These are phyloP conservation scores for Exophiala viscosa DNA, from an alignment of 2,329 filamentous ascomycete genomes.

Conservation along the genomic window DNA sequence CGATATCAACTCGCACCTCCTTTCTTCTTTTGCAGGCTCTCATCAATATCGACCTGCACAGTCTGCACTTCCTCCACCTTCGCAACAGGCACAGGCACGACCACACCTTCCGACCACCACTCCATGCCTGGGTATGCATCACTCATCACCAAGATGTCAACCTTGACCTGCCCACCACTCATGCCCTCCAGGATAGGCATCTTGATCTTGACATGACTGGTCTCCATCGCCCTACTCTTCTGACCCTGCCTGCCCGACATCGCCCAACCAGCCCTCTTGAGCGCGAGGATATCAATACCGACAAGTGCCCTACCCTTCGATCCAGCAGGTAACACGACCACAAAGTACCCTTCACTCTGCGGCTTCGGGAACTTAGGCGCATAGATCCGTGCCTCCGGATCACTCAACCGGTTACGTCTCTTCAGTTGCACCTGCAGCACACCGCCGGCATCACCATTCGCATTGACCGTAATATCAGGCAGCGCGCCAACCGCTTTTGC, in stretches of 20 bases:
- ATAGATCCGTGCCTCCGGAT: conserved; percentile 70
- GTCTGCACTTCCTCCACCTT: conserved; percentile 19
- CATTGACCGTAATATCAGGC: conserved; percentile 22
- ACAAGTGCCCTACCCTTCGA: conserved; percentile 51
- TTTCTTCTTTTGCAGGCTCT: conserved; percentile 25
- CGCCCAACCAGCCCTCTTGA: conserved; percentile 82
- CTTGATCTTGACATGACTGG: conserved; percentile 17
- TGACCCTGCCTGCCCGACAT: conserved; percentile 29
- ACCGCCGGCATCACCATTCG: conserved; percentile 25
- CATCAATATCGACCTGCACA: conserved; percentile 25
- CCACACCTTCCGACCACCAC: conserved; percentile 53
- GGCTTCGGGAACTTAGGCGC: conserved; percentile 90
- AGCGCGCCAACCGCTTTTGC: conserved; percentile 51
- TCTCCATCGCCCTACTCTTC: conserved; percentile 26
- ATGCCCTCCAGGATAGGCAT: conserved; percentile 25
- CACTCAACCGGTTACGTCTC: conserved; percentile 30
- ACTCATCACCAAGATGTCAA: conserved; percentile 75
- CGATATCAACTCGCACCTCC: conserved; percentile 21
- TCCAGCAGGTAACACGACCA: conserved; percentile 58
- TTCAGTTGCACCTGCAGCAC: conserved; percentile 22
- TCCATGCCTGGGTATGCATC: conserved; percentile 81
- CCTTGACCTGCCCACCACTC: conserved; percentile 45
- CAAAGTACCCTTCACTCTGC: conserved; percentile 91
- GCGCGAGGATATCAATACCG: conserved; percentile 64
- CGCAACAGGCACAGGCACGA: conserved; percentile 40